These are phyloP conservation scores for California macrophylla DNA, from an alignment of 441 rosid species.

Conservation along the genomic window DNA sequence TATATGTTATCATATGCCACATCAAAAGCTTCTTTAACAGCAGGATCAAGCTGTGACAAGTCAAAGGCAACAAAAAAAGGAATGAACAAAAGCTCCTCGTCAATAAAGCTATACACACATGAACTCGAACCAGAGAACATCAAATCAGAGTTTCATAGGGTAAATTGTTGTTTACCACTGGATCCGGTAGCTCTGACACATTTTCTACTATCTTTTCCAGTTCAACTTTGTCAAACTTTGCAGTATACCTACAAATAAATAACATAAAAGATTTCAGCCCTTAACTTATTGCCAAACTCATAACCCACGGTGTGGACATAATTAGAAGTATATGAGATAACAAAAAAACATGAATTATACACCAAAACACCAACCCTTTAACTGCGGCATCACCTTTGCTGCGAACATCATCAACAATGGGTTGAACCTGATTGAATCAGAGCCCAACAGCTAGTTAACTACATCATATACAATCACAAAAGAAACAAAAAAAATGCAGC, in stretches of 20 bases:
- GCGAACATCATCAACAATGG: constrained; percentile 74
- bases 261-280: background rate
- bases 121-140: background rate
- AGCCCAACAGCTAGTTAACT: background rate
- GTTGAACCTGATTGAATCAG: constrained; percentile 37
- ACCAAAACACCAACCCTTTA: constrained; percentile 45
- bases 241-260: constrained; percentile 50
- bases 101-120: constrained; percentile 9
- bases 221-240: constrained; percentile 67
- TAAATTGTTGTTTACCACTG: constrained; percentile 37
- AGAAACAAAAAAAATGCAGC: background rate
- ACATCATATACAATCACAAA: background rate
- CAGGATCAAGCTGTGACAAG: constrained; percentile 47
- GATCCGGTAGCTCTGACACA: constrained; percentile 62
- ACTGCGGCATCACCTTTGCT: constrained; percentile 74
- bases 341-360: background rate
- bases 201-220: constrained; percentile 45
- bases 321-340: background rate
- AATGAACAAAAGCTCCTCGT: background rate
- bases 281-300: background rate
- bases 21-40: constrained; percentile 64
- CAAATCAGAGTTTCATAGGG: background rate
- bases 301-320: background rate
- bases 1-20: constrained; percentile 80
- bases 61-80: background rate